phyloP scores from a whole-genome alignment of 2,329 filamentous ascomycete species.

The Cercospora canescens region DNA sequence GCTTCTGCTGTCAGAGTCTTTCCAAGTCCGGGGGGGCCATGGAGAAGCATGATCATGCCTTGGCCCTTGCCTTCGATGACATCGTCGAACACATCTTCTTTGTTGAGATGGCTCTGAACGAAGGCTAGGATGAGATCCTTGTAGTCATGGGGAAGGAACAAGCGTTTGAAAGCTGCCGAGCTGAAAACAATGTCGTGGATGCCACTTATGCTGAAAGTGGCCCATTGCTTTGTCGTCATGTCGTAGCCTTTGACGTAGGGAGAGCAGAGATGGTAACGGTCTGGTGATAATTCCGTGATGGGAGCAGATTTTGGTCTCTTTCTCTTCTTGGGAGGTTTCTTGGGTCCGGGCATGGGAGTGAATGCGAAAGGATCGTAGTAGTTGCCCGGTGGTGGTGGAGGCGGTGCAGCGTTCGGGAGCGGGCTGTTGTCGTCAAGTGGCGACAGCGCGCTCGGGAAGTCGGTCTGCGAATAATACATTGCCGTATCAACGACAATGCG shows the following conservation, averaged over 20 bases:
- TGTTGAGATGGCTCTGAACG: constrained; percentile 17
- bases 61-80: constrained; percentile 51
- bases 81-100: constrained; percentile 47
- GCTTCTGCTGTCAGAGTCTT: constrained; percentile 35
- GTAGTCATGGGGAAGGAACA: constrained; percentile 45
- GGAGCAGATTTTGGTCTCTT: not conserved
- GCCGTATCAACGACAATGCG: constrained; percentile 15
- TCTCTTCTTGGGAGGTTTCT: not conserved
- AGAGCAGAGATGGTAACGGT: constrained; percentile 37
- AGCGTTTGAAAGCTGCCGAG: constrained; percentile 46
- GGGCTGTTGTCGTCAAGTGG: not conserved
- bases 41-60: constrained; percentile 39
- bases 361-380: not conserved
- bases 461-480: constrained; percentile 3
- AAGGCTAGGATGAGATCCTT: constrained; percentile 20
- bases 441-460: not conserved
- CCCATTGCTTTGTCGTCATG: constrained; percentile 46
- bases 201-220: constrained; percentile 42
- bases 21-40: constrained; percentile 39
- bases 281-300: constrained; percentile 24
- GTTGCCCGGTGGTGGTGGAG: not conserved
- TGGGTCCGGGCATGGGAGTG: not conserved
- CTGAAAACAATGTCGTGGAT: constrained; percentile 48
- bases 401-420: not conserved
- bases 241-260: constrained; percentile 38